Evolutionary conservation across 495 filamentous ascomycete genomes (phyloP).

Genomic region (Daldinia grandis): DNA sequence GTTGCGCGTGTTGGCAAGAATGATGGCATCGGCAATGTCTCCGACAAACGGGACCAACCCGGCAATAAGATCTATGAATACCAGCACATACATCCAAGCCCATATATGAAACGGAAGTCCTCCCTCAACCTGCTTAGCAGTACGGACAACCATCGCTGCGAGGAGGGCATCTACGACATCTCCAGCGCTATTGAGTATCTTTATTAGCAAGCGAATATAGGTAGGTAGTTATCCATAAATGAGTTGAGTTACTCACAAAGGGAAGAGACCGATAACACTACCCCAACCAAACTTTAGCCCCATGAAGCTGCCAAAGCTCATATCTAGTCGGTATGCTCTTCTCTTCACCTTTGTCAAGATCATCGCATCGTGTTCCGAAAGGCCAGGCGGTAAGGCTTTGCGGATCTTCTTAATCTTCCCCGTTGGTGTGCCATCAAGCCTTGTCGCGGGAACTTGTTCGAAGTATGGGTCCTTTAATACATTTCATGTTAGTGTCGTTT

Average conservation of each 20-base stretch:
- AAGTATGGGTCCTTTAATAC: conserved; percentile 72
- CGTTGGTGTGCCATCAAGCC: conserved; percentile 61
- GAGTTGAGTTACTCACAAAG: conserved; percentile 65
- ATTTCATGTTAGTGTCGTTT: conserved; percentile 26
- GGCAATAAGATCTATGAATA: conserved; percentile 78
- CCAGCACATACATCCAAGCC: conserved; percentile 77
- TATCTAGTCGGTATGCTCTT: conserved; percentile 83
- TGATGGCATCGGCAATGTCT: conserved; percentile 74
- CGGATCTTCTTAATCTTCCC: conserved; percentile 70
- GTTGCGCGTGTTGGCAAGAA: conserved; percentile 77
- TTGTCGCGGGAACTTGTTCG: conserved; percentile 74
- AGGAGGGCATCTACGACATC: conserved; percentile 76
- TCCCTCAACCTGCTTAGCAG: conserved; percentile 73
- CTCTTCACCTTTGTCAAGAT: conserved; percentile 82
- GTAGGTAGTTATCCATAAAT: neutral
- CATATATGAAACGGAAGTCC: conserved; percentile 66
- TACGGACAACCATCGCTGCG: conserved; percentile 72
- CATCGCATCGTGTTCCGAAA: conserved; percentile 80
- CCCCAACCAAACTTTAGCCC: conserved; percentile 85
- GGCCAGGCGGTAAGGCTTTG: conserved; percentile 73
- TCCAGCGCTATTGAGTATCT: conserved; percentile 63
- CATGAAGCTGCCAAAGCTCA: conserved; percentile 75
- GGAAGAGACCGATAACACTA: conserved; percentile 80
- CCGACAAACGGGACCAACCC: conserved; percentile 88
- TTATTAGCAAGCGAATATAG: conserved; percentile 19